Base-by-base conservation (phyloP, 2,329 filamentous ascomycete genomes). In the Gliomastix tumulicola region DNA sequence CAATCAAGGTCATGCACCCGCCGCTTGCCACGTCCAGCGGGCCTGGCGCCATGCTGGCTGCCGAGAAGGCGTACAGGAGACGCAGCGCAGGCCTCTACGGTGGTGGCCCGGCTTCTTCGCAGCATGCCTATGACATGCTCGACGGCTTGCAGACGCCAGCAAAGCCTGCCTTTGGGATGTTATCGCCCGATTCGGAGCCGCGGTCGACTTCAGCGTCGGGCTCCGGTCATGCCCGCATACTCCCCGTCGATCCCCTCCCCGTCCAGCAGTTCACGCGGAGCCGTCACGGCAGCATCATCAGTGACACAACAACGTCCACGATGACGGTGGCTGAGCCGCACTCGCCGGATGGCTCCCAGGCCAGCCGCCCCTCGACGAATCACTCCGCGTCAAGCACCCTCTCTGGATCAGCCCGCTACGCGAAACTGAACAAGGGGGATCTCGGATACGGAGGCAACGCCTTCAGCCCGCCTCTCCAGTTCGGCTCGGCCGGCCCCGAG, bases 341-440 rank as follows among this genome's bases (percentile, higher is more conserved):
- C 17, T 57, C 55, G 12, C 46, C 53, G 12, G 45, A 44, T 12
- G 54, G 59, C 19, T 47, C 49, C 2, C 51, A 52, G 25, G 44
- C 44, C 32, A 56, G 51, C 41, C 51, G 55, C 17, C 60, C 60
- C 21, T 60, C 54, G 5, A 60, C 54, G 19, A 59, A 56, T 32
- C 61, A 60, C 38, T 55, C 57, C 17, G n/a, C n/a, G n/a, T n/a
- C n/a, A n/a, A n/a, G n/a, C n/a, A n/a, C n/a, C n/a, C n/a, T n/a
- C n/a, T 25, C 28, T 9, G 36, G 36, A 12, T 55, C 38, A 59
- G 33, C 30, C 40, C 51, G 54, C 8, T 87, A 88, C 51, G 74
- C 75, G 50, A 88, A 88, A 52, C 71, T 87, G 16, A 78, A 54
- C 48, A 83, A 73, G 51, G 79, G 78, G 6, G 79, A 87, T 41